Evolutionary conservation across 228 moss, liverwort and hornwort species (phyloP).

Genomic region (Sphagnum fallax): DNA sequence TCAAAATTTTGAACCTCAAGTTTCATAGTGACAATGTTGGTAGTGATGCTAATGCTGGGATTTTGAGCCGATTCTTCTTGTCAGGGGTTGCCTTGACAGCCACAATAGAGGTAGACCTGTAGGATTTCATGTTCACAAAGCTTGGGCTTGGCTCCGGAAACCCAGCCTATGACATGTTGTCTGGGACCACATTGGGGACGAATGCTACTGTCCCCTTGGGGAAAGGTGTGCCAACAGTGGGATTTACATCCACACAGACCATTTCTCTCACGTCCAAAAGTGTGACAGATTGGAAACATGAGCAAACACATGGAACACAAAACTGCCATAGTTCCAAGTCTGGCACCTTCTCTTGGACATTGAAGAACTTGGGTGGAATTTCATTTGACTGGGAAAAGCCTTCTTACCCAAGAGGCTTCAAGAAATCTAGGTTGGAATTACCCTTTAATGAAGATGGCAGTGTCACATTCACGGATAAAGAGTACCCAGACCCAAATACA

Average conservation of each 20-base stretch:
- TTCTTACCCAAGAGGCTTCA: neutral
- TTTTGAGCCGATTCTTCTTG: neutral
- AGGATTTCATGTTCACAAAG: constrained; percentile 1
- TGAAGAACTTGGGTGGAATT: neutral
- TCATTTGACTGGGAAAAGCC: constrained; percentile 5
- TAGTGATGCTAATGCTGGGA: too few relatives aligned
- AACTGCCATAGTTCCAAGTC: neutral
- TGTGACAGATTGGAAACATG: constrained; percentile 5
- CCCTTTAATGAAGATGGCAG: constrained; percentile 7
- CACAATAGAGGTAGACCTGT: neutral
- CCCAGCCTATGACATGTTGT: neutral
- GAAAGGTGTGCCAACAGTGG: neutral
- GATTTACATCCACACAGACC: neutral
- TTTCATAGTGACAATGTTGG: too few relatives aligned
- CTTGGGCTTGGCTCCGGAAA: constrained; percentile 1
- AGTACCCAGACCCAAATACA: constrained; percentile 2
- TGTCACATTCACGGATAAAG: constrained; percentile 4
- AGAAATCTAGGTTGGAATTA: neutral
- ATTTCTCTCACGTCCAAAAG: too few relatives aligned
- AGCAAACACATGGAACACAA: neutral
- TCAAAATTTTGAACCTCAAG: too few relatives aligned
- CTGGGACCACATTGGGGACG: neutral
- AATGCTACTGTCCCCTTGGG: neutral
- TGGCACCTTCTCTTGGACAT: neutral
- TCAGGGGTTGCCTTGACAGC: neutral